A percentile compares a stretch with the other conserved stretches of the same genome.
Conservation (phyloP, 371 early-diverging fungal genomes). For the Mortierella sp. region DNA sequence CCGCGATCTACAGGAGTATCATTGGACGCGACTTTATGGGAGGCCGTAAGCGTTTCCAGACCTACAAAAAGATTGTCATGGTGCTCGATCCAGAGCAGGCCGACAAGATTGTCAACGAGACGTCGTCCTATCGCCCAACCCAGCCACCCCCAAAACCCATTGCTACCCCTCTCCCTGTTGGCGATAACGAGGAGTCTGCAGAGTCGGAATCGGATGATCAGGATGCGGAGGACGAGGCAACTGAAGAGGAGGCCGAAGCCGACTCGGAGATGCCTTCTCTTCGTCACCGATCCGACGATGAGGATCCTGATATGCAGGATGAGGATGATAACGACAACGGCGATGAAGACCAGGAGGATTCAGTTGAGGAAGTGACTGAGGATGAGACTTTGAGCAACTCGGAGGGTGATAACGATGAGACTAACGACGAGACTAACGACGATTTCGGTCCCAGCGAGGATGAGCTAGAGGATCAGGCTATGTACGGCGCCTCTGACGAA, state of each 20-base stretch:
- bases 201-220: neutral
- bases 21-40: constrained; percentile 57
- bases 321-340: constrained; percentile 14
- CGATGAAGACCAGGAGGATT: neutral
- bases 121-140: constrained; percentile 43
- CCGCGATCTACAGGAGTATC: constrained; percentile 51
- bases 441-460: constrained; percentile 4
- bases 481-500: neutral
- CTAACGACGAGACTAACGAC: constrained; percentile 1
- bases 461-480: constrained; percentile 1
- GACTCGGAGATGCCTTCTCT: neutral
- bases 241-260: neutral
- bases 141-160: constrained; percentile 22
- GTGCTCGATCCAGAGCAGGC: constrained; percentile 56
- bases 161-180: constrained; percentile 32
- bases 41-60: constrained; percentile 53
- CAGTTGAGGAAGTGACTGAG: neutral
- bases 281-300: neutral
- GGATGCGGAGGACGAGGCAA: neutral
- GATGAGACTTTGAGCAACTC: neutral
- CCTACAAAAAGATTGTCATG: constrained; percentile 57
- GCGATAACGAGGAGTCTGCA: constrained; percentile 7
- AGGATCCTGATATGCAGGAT: neutral
- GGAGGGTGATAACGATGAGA: constrained; percentile 3
- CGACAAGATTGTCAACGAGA: constrained; percentile 47